phyloP scores from a whole-genome alignment of 2,329 filamentous ascomycete species.

The Neonectria neomacrospora region DNA sequence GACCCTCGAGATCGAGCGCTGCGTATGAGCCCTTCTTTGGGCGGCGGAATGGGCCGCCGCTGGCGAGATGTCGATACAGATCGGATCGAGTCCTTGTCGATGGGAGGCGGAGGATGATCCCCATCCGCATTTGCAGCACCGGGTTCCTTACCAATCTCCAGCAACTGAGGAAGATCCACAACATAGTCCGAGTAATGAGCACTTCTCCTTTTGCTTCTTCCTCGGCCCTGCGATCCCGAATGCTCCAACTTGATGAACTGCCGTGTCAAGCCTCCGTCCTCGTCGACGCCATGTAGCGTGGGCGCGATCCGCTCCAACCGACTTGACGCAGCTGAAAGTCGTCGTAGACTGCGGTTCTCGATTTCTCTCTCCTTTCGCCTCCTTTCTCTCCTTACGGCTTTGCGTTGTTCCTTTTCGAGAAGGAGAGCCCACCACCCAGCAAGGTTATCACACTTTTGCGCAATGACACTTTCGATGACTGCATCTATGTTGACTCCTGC shows the following conservation, averaged over 20 bases:
- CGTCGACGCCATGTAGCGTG: slow-evolving; percentile 80
- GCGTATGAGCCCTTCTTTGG: slow-evolving; percentile 79
- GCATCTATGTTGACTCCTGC: slow-evolving; percentile 94
- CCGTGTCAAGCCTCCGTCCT: slow-evolving; percentile 71
- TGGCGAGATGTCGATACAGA: slow-evolving; percentile 82
- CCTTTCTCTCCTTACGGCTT: slow-evolving; percentile 80
- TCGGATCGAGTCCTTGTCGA: slow-evolving; percentile 82
- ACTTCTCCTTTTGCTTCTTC: slow-evolving; percentile 81
- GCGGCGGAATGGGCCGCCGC: slow-evolving; percentile 80
- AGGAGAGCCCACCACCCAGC: slow-evolving; percentile 97
- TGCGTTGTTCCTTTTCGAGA: slow-evolving; percentile 93
- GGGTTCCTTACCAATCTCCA: slow-evolving; percentile 65
- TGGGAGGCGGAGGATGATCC: slow-evolving; percentile 72
- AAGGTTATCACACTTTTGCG: slow-evolving; percentile 88
- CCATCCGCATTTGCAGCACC: slow-evolving; percentile 57
- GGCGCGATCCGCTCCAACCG: slow-evolving; percentile 84
- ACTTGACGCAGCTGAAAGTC: slow-evolving; percentile 90
- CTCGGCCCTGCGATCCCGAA: slow-evolving; percentile 71
- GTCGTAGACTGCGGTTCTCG: slow-evolving; percentile 81
- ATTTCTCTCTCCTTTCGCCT: slow-evolving; percentile 87
- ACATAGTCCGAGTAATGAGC: slow-evolving; percentile 71
- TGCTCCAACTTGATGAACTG: slow-evolving; percentile 57
- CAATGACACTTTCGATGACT: slow-evolving; percentile 92
- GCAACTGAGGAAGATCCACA: slow-evolving; percentile 80
- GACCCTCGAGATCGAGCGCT: slow-evolving; percentile 82